These are phyloP conservation scores for Lactuca sativa DNA, from an alignment of 129 eudicot genomes.

Conservation along the genomic window DNA sequence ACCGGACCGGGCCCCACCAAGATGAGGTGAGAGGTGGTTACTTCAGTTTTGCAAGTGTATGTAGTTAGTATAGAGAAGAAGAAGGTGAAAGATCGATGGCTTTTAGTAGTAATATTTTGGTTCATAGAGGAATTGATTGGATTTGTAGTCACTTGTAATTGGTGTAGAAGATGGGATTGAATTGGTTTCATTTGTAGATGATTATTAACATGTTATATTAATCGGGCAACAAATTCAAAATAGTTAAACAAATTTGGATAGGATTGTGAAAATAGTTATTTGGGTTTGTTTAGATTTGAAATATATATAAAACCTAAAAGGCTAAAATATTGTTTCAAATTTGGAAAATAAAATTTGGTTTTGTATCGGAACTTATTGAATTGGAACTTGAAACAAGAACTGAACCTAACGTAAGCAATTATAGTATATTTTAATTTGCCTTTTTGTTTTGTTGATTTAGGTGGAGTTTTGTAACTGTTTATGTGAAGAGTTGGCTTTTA, in stretches of 20 bases:
- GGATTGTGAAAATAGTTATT: too few relatives aligned
- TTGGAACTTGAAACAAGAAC: too few relatives aligned
- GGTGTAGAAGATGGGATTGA: neutral
- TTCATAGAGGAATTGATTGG: neutral
- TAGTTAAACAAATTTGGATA: neutral
- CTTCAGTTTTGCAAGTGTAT: conserved; percentile 10
- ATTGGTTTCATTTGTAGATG: neutral
- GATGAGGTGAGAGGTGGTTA: conserved; percentile 6
- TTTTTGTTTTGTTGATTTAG: neutral
- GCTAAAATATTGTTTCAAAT: too few relatives aligned
- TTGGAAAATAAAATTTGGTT: too few relatives aligned
- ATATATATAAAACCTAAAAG: too few relatives aligned
- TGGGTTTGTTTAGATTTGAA: too few relatives aligned
- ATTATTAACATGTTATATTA: conserved; percentile 5
- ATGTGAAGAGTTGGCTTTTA: neutral
- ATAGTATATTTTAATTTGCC: neutral
- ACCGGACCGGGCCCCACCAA: neutral
- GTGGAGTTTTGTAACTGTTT: neutral
- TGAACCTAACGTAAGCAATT: too few relatives aligned
- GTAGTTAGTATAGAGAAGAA: conserved; percentile 17
- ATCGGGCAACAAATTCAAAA: too few relatives aligned
- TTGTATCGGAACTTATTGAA: too few relatives aligned
- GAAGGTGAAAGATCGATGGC: neutral
- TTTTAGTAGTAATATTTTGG: conserved; percentile 3
- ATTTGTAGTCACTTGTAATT: neutral